Conservation (phyloP, 169 alveolate species). For the Plasmodium gonderi region DNA sequence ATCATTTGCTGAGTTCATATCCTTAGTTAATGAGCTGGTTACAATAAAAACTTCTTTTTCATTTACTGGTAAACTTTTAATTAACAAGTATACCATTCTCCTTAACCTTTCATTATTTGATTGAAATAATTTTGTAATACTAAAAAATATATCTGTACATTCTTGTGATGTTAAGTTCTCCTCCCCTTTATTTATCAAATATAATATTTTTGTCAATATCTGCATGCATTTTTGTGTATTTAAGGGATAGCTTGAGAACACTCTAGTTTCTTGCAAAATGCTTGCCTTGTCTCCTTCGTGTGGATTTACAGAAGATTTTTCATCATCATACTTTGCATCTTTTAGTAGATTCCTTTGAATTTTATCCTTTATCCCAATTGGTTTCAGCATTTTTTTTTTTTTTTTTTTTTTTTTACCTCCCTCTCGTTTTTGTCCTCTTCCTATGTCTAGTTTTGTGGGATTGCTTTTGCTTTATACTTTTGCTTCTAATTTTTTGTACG, state of each 20-base stretch:
- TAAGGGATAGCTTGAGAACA: constrained; percentile 89
- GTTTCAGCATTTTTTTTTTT: constrained; percentile 38
- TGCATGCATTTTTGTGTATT: constrained; percentile 88
- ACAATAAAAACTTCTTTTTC: constrained; percentile 95
- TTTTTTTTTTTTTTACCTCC: background rate
- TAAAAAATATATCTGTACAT: constrained; percentile 93
- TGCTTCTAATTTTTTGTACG: no score
- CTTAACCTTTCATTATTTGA: constrained; percentile 91
- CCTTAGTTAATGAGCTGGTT: constrained; percentile 95
- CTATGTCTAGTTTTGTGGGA: background rate
- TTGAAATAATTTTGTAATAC: constrained; percentile 95
- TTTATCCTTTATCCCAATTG: constrained; percentile 44
- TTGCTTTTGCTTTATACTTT: no score
- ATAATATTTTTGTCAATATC: constrained; percentile 86
- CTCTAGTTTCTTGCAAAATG: constrained; percentile 90
- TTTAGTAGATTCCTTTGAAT: constrained; percentile 43
- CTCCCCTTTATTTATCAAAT: constrained; percentile 87
- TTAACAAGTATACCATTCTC: constrained; percentile 92
- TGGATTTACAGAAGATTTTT: constrained; percentile 57
- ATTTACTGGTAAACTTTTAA: constrained; percentile 92
- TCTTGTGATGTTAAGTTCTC: constrained; percentile 92
- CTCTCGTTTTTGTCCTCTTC: background rate
- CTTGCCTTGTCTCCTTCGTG: constrained; percentile 86
- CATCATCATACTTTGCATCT: constrained; percentile 38
- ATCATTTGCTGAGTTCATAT: constrained; percentile 93